These are phyloP conservation scores for Suillus placidus DNA, from an alignment of 768 basidiomycete species.

Conservation along the genomic window DNA sequence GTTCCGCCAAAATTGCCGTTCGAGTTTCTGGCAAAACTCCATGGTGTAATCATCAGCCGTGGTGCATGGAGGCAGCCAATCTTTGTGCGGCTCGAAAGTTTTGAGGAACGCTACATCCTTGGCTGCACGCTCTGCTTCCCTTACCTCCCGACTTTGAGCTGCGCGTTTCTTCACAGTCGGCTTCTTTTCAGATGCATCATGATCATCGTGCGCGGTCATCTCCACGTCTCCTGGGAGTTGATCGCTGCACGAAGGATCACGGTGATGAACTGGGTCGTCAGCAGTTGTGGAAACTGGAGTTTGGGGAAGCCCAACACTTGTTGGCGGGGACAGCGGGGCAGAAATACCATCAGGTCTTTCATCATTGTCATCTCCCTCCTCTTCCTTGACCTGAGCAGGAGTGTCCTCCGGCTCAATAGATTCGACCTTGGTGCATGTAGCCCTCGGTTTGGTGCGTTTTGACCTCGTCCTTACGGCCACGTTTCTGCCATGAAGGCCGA, in stretches of 20 bases:
- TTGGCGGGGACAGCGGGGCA: constrained; percentile 32
- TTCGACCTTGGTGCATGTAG: constrained; percentile 40
- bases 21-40: constrained; percentile 86
- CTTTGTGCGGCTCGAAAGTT: constrained; percentile 67
- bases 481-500: constrained; percentile 55
- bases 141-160: constrained; percentile 42
- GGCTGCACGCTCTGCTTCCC: constrained; percentile 47
- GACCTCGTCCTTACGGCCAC: constrained; percentile 37
- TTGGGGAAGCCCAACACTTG: constrained; percentile 25
- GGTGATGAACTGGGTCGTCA: constrained; percentile 11
- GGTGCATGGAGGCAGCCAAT: constrained; percentile 83
- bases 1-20: constrained; percentile 91
- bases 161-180: constrained; percentile 45
- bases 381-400: constrained; percentile 47
- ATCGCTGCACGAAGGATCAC: constrained; percentile 11
- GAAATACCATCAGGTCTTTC: neutral
- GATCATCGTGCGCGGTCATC: constrained; percentile 14
- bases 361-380: constrained; percentile 32
- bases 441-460: constrained; percentile 48
- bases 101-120: constrained; percentile 61
- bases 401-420: constrained; percentile 46
- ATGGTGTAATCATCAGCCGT: constrained; percentile 77
- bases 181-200: constrained; percentile 38
- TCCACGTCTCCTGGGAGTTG: constrained; percentile 14
- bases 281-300: constrained; percentile 21